Conservation (phyloP, 2,329 filamentous ascomycete genomes). For the Hysterium pulicare region DNA sequence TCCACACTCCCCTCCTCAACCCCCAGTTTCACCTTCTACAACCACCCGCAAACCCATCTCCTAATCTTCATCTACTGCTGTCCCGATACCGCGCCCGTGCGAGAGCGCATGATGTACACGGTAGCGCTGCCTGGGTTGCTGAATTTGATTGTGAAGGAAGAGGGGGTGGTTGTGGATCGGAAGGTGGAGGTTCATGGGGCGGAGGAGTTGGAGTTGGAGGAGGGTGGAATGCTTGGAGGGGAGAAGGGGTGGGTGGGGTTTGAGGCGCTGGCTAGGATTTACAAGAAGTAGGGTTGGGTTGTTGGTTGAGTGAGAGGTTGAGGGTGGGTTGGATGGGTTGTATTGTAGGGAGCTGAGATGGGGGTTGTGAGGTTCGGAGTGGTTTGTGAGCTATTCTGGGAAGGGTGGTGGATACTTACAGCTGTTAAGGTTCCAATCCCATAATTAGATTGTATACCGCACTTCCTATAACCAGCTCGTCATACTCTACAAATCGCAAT, state of each 20-base stretch:
- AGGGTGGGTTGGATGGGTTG: too few species aligned
- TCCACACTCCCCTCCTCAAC: slow-evolving; percentile 14
- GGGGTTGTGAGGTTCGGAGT: too few species aligned
- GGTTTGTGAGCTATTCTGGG: too few species aligned
- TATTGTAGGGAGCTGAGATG: too few species aligned
- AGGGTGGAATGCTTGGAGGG: too few species aligned
- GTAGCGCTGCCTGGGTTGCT: slow-evolving; percentile 26
- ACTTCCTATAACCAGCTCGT: too few species aligned
- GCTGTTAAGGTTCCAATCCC: too few species aligned
- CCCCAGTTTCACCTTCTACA: slow-evolving; percentile 28
- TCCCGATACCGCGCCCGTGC: slow-evolving; percentile 20
- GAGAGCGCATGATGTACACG: slow-evolving; percentile 27
- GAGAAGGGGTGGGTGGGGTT: slow-evolving; percentile 20
- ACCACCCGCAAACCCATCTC: slow-evolving; percentile 10
- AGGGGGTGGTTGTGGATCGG: slow-evolving; percentile 18
- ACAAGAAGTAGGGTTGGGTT: slow-evolving; percentile 18
- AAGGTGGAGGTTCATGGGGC: slow-evolving; percentile 28
- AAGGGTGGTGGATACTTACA: too few species aligned
- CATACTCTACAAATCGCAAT: too few species aligned
- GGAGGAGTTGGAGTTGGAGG: slow-evolving; percentile 19
- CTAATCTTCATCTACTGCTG: slow-evolving; percentile 27
- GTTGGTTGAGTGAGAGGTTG: too few species aligned
- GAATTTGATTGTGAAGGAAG: slow-evolving; percentile 24
- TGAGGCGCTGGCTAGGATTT: too few species aligned
- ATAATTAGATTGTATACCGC: too few species aligned